These are phyloP conservation scores for Xylariaceae sp. DNA, from an alignment of 2,329 filamentous ascomycete species.

Conservation along the genomic window DNA sequence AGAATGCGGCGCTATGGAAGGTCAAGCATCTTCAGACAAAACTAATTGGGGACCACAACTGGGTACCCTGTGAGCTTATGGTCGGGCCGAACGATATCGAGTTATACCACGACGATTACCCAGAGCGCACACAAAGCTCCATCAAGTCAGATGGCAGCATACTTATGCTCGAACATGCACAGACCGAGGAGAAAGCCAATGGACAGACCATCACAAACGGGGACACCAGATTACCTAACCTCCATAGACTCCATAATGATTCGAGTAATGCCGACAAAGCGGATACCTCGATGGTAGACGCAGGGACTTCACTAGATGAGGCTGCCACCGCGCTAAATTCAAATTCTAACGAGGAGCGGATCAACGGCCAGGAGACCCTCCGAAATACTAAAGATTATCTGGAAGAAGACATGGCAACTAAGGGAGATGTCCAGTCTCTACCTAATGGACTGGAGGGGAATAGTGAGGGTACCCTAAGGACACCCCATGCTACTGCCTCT, in stretches of 20 bases:
- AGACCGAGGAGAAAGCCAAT: constrained; percentile 27
- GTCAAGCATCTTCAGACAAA: constrained; percentile 76
- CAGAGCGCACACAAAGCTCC: constrained; percentile 35
- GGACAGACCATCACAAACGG: constrained; percentile 32
- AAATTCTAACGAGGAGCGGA: constrained; percentile 29
- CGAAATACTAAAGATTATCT: constrained; percentile 5
- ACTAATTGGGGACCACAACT: constrained; percentile 76
- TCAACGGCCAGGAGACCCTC: constrained; percentile 8
- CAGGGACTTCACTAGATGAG: constrained; percentile 29
- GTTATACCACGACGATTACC: constrained; percentile 57
- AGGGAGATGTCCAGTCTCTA: constrained; percentile 10
- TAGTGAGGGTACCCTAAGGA: constrained; percentile 11
- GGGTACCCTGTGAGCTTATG: constrained; percentile 66
- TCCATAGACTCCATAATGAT: constrained; percentile 20
- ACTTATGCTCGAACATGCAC: constrained; percentile 31
- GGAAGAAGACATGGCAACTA: neutral
- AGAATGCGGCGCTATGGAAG: constrained; percentile 74
- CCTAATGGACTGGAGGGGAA: constrained; percentile 16
- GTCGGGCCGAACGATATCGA: constrained; percentile 61
- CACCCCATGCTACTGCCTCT: neutral
- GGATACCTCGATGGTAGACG: constrained; percentile 42
- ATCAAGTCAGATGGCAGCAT: constrained; percentile 32
- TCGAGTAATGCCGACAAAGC: constrained; percentile 20
- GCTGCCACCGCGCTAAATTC: constrained; percentile 23
- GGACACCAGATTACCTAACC: constrained; percentile 18